These are phyloP conservation scores for Cenchrus fungigraminus DNA, from an alignment of 176 grass and related monocot species.

Conservation along the genomic window DNA sequence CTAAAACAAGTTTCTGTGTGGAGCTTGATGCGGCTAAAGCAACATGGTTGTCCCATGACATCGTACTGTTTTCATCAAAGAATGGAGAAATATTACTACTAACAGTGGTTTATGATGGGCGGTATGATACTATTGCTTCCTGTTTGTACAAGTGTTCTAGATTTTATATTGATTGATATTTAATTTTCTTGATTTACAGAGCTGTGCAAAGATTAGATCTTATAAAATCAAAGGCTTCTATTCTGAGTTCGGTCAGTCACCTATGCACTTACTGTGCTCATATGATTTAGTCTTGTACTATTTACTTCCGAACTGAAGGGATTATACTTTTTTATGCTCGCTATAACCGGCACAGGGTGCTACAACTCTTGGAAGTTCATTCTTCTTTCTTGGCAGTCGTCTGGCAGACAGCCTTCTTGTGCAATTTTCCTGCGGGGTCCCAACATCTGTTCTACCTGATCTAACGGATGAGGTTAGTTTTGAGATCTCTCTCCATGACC, in stretches of 20 bases:
- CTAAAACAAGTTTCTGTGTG: slow-evolving; percentile 73
- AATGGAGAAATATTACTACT: slow-evolving; percentile 85
- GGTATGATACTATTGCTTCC: slow-evolving; percentile 44
- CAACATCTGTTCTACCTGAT: slow-evolving; percentile 52
- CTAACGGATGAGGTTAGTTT: slow-evolving; percentile 69
- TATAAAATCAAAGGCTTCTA: slow-evolving; percentile 91
- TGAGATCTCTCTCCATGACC: slow-evolving; percentile 15
- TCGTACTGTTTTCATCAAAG: slow-evolving; percentile 87
- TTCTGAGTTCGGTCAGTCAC: slow-evolving; percentile 85
- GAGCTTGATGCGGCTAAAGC: slow-evolving; percentile 94
- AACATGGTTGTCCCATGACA: slow-evolving; percentile 86
- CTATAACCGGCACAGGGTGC: slow-evolving; percentile 54
- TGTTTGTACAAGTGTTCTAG: slow-evolving; percentile 24
- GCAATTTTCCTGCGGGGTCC: slow-evolving; percentile 71
- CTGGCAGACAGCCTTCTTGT: slow-evolving; percentile 97
- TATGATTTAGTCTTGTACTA: slow-evolving; percentile 17
- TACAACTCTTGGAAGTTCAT: slow-evolving; percentile 81
- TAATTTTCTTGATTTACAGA: slow-evolving; percentile 54
- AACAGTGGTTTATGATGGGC: slow-evolving; percentile 81
- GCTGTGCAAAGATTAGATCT: slow-evolving; percentile 95
- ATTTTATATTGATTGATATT: slow-evolving; percentile 16
- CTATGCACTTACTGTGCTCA: slow-evolving; percentile 33
- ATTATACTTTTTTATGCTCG: slow-evolving; percentile 1
- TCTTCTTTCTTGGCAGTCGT: slow-evolving; percentile 95
- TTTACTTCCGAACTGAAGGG: neutral